Evolutionary conservation across 495 filamentous ascomycete genomes (phyloP).

Genomic region (Hyaloscypha bicolor): DNA sequence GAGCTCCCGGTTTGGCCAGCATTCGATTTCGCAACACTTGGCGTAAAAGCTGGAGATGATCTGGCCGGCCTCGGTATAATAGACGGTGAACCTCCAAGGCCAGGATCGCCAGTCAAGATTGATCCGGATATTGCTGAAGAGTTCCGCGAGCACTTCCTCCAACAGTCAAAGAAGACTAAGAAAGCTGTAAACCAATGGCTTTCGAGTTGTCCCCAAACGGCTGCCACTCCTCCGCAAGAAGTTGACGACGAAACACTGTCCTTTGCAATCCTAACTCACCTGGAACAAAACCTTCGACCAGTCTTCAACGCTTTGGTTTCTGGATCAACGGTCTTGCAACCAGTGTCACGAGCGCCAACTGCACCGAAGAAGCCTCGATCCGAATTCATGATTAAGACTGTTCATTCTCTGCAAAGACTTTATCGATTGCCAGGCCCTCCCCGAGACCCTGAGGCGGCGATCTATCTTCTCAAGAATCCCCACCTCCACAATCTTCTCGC

Average conservation of each 20-base stretch:
- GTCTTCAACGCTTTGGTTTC: conserved; percentile 78
- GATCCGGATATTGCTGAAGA: conserved; percentile 92
- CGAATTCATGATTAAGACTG: conserved; percentile 69
- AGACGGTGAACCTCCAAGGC: conserved; percentile 39
- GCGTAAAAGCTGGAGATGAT: conserved; percentile 51
- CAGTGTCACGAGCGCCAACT: conserved; percentile 56
- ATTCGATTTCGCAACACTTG: conserved; percentile 71
- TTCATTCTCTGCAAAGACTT: conserved; percentile 77
- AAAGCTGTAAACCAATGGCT: conserved; percentile 86
- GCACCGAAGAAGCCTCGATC: conserved; percentile 59
- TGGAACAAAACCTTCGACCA: conserved; percentile 72
- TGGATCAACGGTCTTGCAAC: conserved; percentile 61
- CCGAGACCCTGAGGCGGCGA: conserved; percentile 80
- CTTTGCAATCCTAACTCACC: conserved; percentile 89
- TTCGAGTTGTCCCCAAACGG: conserved; percentile 67
- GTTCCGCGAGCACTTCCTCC: conserved; percentile 83
- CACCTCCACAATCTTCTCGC: conserved; percentile 81
- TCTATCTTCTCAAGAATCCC: conserved; percentile 87
- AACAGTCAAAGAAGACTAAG: conserved; percentile 85
- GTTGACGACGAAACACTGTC: conserved; percentile 91
- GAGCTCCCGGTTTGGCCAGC: conserved; percentile 88
- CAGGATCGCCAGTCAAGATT: conserved; percentile 73
- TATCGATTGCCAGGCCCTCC: conserved; percentile 74
- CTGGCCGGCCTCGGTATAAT: conserved; percentile 35
- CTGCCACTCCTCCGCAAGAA: conserved; percentile 74